Evolutionary conservation across 2,329 filamentous ascomycete species (phyloP), one percentile per base, ranked within the genome.

Genomic region (Hymenoscyphus repandus): DNA sequence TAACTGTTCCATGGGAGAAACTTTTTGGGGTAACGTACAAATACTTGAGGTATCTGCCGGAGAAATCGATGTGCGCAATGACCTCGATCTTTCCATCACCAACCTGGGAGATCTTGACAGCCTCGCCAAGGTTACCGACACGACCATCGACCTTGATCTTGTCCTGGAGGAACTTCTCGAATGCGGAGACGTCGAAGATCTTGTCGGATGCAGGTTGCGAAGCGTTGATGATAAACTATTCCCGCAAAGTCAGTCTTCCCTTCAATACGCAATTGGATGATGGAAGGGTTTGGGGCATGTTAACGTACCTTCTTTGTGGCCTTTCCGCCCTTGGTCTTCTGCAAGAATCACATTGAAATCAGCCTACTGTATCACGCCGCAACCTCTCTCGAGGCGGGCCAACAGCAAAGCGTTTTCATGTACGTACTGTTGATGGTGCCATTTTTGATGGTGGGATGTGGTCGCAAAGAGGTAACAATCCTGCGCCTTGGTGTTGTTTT

Each of bases 81-180:
- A 99, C 85, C 84, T 97, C 91, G 71, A 99, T 87, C 86, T 96
- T 96, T 77, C 92, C 93, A 69, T 96, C 93, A 64, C 88, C 90
- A 69, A 85, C 77, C 82, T 95, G 89, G 70, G 83, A 85, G 80
- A 99, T 93, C 72, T 83, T 78, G 70, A 99, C 85, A 72, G 80
- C 83, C 70, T 97, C 93, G 72, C 93, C 93, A 66, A 99, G 88
- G 86, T 99, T 97, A 68, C 91, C 91, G 70, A 92, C 91, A 72
- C 90, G 92, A 79, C 92, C 92, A 66, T 96, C 93, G 67, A 99
- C 90, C 89, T 99, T 99, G 86, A 99, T 95, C 79, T 88, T 90
- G 78, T 97, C 93, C 83, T 96, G 91, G 60, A 99, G 88, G 88
- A 99, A 99, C 85, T 97, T 97, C 80, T 96, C 91, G 75, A 99